Evolutionary conservation across 306 rosid genomes (phyloP).

Genomic region (Begonia masoniana): DNA sequence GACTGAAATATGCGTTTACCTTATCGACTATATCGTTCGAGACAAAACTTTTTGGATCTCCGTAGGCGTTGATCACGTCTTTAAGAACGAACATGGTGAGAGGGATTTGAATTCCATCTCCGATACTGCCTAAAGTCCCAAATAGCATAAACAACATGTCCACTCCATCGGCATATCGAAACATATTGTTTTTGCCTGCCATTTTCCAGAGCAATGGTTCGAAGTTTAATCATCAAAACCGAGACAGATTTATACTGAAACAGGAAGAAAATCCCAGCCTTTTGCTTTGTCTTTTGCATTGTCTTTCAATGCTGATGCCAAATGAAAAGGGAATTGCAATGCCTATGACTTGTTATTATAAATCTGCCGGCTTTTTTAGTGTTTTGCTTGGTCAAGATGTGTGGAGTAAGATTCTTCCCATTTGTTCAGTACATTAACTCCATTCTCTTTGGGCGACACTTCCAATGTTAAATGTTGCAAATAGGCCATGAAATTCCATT

Average conservation of each 20-base stretch:
- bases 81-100: constrained; percentile 73
- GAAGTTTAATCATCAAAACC: constrained; percentile 6
- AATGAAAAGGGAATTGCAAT: neutral
- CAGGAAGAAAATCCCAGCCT: neutral
- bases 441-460: no score
- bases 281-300: constrained; percentile 17
- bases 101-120: constrained; percentile 81
- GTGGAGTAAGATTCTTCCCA: no score
- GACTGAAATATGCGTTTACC: constrained; percentile 25
- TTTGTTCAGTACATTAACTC: no score
- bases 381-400: no score
- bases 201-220: constrained; percentile 13
- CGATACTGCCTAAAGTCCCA: constrained; percentile 73
- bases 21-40: constrained; percentile 43
- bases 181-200: constrained; percentile 45
- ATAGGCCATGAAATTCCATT: no score
- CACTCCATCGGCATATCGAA: constrained; percentile 57
- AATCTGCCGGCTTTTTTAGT: constrained; percentile 5
- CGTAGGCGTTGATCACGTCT: constrained; percentile 66
- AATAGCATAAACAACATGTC: constrained; percentile 65
- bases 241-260: constrained; percentile 7
- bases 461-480: no score
- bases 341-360: neutral
- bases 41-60: constrained; percentile 23
- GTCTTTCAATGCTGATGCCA: constrained; percentile 16